Conservation (phyloP, 352 stramenopile genomes). For the Pythium scleroteichum region DNA sequence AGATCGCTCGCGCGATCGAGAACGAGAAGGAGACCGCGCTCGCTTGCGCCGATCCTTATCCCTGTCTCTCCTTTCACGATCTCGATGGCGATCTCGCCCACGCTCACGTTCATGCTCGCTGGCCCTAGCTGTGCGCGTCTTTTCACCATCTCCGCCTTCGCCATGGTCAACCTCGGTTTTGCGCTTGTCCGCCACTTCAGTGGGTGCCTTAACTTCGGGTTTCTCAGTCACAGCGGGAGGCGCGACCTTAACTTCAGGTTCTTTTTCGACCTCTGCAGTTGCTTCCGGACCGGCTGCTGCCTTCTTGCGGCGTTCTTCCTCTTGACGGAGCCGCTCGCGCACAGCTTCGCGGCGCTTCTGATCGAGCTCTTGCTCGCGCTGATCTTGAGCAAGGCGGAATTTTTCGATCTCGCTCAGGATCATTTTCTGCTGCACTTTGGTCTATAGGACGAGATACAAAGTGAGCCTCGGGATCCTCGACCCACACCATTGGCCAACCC, state of each 20-base stretch:
- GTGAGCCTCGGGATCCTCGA: too few relatives aligned
- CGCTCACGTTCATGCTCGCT: slow-evolving; percentile 5
- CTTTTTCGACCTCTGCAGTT: slow-evolving; percentile 15
- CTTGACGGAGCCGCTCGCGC: slow-evolving; percentile 29
- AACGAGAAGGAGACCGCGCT: slow-evolving; percentile 28
- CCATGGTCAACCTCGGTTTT: background rate
- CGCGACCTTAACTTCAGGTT: background rate
- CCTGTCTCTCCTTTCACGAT: slow-evolving; percentile 17
- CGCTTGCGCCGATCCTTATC: slow-evolving; percentile 28
- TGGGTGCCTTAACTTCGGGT: background rate
- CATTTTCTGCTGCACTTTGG: slow-evolving; percentile 38
- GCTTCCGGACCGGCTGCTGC: background rate
- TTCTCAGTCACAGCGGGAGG: background rate
- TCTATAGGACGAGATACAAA: slow-evolving; percentile 13
- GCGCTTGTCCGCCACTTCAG: background rate
- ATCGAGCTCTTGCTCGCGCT: slow-evolving; percentile 40
- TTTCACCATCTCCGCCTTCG: slow-evolving; percentile 7
- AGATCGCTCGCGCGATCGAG: slow-evolving; percentile 33
- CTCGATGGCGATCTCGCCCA: slow-evolving; percentile 21
- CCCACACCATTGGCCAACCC: too few relatives aligned
- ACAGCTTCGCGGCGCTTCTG: slow-evolving; percentile 32
- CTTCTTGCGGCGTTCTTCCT: slow-evolving; percentile 21
- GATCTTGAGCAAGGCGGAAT: slow-evolving; percentile 42
- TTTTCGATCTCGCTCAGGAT: slow-evolving; percentile 51
- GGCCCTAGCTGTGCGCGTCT: slow-evolving; percentile 11